Evolutionary conservation across 1,284 basidiomycete species (phyloP).

Genomic region (Cystobasidium sp.): DNA sequence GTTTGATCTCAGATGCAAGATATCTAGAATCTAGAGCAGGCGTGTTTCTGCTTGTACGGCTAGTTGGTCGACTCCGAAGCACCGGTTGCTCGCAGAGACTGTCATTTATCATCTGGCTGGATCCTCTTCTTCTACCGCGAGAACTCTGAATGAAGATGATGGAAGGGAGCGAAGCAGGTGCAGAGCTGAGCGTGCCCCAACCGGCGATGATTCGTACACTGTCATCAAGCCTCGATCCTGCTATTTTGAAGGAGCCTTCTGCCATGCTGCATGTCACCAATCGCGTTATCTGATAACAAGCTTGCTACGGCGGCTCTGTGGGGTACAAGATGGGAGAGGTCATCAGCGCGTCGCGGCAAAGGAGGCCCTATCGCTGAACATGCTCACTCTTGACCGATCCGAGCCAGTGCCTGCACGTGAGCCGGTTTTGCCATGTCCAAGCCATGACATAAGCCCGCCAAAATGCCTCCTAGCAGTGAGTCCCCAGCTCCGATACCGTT

Average conservation of each 20-base stretch:
- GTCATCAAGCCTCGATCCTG: background rate
- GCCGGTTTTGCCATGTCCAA: background rate
- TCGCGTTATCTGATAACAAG: conserved; percentile 43
- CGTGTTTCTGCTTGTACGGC: too few relatives aligned
- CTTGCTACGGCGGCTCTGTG: conserved; percentile 41
- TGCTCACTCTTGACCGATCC: conserved; percentile 46
- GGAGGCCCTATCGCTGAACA: background rate
- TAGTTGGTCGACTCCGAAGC: too few relatives aligned
- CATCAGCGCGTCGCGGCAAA: background rate
- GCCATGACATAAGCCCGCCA: conserved; percentile 63
- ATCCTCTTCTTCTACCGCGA: too few relatives aligned
- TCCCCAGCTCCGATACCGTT: conserved; percentile 92
- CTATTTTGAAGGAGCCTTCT: background rate
- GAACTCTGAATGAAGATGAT: too few relatives aligned
- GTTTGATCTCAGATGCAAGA: too few relatives aligned
- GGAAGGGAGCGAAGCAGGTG: too few relatives aligned
- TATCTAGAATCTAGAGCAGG: too few relatives aligned
- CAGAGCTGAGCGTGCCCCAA: too few relatives aligned
- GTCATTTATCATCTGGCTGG: too few relatives aligned
- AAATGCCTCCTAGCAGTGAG: conserved; percentile 53
- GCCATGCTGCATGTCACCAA: conserved; percentile 34
- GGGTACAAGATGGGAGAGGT: background rate
- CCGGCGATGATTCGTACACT: background rate
- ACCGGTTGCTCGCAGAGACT: too few relatives aligned
- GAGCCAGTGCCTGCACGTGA: conserved; percentile 45